Evolutionary conservation across 345 rosid species (phyloP), one percentile per base, ranked within the genome.

Genomic region (Noccaea caerulescens): DNA sequence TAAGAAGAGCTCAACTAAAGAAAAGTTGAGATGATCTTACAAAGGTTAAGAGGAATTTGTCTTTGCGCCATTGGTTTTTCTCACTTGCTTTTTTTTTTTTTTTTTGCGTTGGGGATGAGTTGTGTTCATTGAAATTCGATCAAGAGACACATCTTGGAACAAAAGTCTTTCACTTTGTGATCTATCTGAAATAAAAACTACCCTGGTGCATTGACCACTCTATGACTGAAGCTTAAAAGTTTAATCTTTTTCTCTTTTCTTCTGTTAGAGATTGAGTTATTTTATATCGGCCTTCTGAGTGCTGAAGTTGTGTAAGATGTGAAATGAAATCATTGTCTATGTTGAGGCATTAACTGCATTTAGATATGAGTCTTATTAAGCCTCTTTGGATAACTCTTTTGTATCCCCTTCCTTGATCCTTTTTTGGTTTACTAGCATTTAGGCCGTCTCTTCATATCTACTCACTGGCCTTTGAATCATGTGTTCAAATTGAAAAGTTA

Each of bases 1-100:
- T 0, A 84, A 52, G 87, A 72, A 76, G 77, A 82, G 85, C 63
- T 75, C 88, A 2, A 75, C 83, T 42, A 84, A 67, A 71, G 86
- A 86, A 73, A 92, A 90, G 82, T 75, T 87, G 61, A 88, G 98
- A 80, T 92, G 83, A 87, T 68, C 41, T 59, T 50, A 0, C 0
- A 10, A 27, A 58, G 65, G 73, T 59, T 45, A 11, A 11, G 69
- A 43, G 16, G 16, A 33, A 18, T 12, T 6, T 13, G 32, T 1
- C 33, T 37, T 33, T 42, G 10, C 30, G 30, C 30, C 3, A 27
- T 27, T 1, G 30, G 23, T 20, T 20, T 20, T 20, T 20, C 23
- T 20, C 23, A 20, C 23, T 20, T 1, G 2, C 23, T 20, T 20
- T 20, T 20, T 20, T 20, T 20, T 20, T 20, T 20, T 20, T 20